A percentile compares a stretch with the other conserved stretches of the same genome.
Evolutionary conservation across 2,329 filamentous ascomycete species (phyloP).

Genomic region (Fusarium oligoseptatum): DNA sequence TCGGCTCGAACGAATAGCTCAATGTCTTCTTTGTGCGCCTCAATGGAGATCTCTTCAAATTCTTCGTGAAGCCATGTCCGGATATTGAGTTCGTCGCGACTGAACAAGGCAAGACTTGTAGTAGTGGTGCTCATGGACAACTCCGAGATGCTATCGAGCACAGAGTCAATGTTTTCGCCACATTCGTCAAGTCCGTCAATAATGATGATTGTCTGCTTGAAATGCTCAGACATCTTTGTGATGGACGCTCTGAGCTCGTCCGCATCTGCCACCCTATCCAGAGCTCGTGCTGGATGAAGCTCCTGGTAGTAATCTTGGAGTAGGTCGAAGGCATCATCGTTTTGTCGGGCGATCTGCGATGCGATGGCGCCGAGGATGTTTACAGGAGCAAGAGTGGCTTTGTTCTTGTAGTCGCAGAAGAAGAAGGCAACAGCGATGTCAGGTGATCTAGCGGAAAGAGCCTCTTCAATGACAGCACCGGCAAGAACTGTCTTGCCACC

Average conservation of each 20-base stretch:
- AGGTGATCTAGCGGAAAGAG: background rate
- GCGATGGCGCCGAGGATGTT: background rate
- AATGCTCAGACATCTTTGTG: background rate
- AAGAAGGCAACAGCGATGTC: background rate
- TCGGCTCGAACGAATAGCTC: constrained; percentile 25
- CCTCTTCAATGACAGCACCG: constrained; percentile 7
- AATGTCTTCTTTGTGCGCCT: constrained; percentile 14
- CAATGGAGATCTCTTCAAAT: background rate
- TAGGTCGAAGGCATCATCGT: background rate
- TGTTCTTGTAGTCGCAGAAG: constrained; percentile 26
- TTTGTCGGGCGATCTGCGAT: constrained; percentile 24
- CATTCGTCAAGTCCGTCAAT: constrained; percentile 19
- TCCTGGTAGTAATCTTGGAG: background rate
- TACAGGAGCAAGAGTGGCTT: rapidly evolving
- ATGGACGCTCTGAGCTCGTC: background rate
- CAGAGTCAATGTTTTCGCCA: background rate
- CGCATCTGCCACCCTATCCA: background rate
- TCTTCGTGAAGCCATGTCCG: background rate
- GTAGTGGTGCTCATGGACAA: background rate
- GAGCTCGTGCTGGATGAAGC: background rate
- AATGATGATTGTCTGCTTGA: background rate
- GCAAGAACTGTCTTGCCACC: constrained; percentile 30
- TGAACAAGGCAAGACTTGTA: constrained; percentile 18
- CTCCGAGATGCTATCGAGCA: background rate
- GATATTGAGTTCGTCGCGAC: constrained; percentile 20